Evolutionary conservation across 331 rosid genomes (phyloP).

Genomic region (Erythrophleum ivorense): DNA sequence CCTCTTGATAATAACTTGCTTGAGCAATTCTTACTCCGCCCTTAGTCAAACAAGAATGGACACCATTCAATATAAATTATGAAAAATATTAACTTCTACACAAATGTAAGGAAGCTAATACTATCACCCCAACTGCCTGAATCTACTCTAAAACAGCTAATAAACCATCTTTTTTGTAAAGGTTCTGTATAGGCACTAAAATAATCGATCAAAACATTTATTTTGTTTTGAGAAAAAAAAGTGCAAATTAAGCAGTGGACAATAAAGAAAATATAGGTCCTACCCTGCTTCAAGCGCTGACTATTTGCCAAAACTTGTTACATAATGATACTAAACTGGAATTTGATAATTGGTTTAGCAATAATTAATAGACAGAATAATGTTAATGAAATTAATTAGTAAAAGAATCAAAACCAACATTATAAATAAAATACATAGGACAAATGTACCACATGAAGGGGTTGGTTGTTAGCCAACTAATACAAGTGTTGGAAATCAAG

Average conservation of each 20-base stretch:
- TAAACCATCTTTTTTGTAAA: background rate
- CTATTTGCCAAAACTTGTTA: conserved; percentile 8
- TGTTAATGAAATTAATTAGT: conserved; percentile 1
- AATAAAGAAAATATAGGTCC: conserved; percentile 8
- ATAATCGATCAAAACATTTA: background rate
- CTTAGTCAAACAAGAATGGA: too few species aligned
- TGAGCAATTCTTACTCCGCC: too few species aligned
- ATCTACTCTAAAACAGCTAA: too few species aligned
- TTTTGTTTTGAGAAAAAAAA: background rate
- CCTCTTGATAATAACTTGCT: too few species aligned
- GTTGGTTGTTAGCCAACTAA: conserved; percentile 39
- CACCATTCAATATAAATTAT: too few species aligned
- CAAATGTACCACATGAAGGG: conserved; percentile 27
- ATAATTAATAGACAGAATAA: background rate
- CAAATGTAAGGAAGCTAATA: too few species aligned
- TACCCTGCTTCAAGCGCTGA: conserved; percentile 38
- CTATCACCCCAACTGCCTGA: too few species aligned
- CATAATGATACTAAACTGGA: too few species aligned
- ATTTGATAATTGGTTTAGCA: too few species aligned
- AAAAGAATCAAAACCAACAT: background rate
- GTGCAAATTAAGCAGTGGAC: background rate
- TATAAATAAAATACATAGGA: background rate
- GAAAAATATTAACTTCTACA: too few species aligned
- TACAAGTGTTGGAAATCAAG: conserved; percentile 21
- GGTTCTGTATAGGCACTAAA: conserved; percentile 4